Conservation (phyloP, 2,329 filamentous ascomycete species). For the Mariannaea sp. region DNA sequence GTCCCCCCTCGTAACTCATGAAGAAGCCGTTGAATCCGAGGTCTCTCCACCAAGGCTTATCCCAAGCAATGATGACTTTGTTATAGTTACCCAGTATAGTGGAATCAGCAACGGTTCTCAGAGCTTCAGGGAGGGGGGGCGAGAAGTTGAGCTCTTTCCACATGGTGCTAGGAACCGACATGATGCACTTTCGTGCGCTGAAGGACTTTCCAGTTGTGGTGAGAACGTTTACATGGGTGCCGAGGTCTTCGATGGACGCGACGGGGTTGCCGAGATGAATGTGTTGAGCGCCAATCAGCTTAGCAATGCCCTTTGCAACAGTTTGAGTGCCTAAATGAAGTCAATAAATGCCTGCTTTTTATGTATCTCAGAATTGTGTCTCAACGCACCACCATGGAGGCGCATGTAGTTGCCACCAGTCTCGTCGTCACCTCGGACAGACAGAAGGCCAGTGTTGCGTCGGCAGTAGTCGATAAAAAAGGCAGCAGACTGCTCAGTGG, state of each 20-base stretch:
- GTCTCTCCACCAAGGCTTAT: constrained; percentile 45
- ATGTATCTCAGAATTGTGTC: no score
- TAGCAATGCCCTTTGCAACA: constrained; percentile 47
- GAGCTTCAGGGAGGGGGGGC: constrained; percentile 50
- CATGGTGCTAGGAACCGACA: constrained; percentile 53
- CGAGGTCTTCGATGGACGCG: background rate
- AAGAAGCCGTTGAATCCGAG: constrained; percentile 51
- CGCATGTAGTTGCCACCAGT: constrained; percentile 59
- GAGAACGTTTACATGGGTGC: background rate
- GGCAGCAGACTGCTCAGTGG: constrained; percentile 54
- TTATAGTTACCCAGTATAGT: constrained; percentile 53
- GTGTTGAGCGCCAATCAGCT: constrained; percentile 35
- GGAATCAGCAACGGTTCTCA: constrained; percentile 41
- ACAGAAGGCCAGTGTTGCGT: constrained; percentile 54
- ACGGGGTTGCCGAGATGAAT: constrained; percentile 43
- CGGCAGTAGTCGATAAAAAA: constrained; percentile 62
- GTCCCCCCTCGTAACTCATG: constrained; percentile 53
- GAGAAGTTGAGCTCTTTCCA: constrained; percentile 52
- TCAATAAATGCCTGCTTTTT: constrained; percentile 29
- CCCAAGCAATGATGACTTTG: constrained; percentile 54
- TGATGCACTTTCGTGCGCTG: constrained; percentile 50
- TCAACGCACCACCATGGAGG: no score
- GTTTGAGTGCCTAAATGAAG: constrained; percentile 44
- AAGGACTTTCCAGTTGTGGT: background rate
- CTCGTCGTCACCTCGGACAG: constrained; percentile 58